Evolutionary conservation across 306 rosid species (phyloP).

Genomic region (Casuarina glauca): DNA sequence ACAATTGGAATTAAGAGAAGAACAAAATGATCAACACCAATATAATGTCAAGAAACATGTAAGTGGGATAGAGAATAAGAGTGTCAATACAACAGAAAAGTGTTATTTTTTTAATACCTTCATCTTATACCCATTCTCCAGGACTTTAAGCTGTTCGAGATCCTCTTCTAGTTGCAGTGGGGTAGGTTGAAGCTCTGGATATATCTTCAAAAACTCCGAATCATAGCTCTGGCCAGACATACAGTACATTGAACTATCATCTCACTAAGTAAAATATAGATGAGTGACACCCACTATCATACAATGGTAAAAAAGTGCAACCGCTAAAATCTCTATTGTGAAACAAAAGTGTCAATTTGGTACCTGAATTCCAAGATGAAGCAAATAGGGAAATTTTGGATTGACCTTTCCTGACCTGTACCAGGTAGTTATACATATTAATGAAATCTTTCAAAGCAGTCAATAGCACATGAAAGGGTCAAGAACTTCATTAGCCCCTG

Average conservation of each 20-base stretch:
- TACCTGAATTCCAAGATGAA: conserved; percentile 86
- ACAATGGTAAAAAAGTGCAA: not conserved
- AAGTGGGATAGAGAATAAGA: conserved; percentile 4
- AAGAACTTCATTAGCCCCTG: not conserved
- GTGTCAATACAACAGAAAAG: not conserved
- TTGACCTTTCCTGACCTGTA: conserved; percentile 82
- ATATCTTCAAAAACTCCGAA: conserved; percentile 69
- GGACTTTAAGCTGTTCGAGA: conserved; percentile 96
- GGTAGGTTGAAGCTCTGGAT: conserved; percentile 75
- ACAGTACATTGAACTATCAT: conserved; percentile 19
- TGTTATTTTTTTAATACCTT: conserved; percentile 52
- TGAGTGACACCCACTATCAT: not conserved
- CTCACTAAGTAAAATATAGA: conserved; percentile 12
- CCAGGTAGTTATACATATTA: conserved; percentile 23
- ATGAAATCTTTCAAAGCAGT: conserved; percentile 18
- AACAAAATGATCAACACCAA: not conserved
- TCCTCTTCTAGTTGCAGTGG: conserved; percentile 95
- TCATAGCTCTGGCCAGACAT: conserved; percentile 74
- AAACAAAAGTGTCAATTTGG: not conserved
- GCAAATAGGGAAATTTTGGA: conserved; percentile 56
- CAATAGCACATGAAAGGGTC: not conserved
- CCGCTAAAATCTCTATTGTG: not conserved
- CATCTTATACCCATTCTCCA: conserved; percentile 97
- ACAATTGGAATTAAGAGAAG: not conserved
- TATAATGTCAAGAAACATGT: not conserved